phyloP scores from a whole-genome alignment of 164 flowering plant genomes.

The Cinnamomum chago region DNA sequence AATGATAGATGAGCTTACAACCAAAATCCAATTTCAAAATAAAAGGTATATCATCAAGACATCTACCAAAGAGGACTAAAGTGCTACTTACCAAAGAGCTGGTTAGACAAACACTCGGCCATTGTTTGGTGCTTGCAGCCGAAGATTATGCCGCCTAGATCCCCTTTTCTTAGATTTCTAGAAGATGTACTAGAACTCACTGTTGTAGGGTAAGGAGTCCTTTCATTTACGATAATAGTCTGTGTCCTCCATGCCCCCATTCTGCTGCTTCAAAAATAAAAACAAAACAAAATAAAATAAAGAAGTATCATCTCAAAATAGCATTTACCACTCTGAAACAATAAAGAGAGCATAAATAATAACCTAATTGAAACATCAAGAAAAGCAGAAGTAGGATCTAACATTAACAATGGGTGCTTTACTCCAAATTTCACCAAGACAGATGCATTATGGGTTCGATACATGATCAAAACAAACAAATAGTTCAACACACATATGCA shows the following conservation, averaged over 20 bases:
- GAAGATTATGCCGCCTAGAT: conserved; percentile 54
- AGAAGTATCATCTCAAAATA: neutral
- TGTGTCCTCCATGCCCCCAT: conserved; percentile 48
- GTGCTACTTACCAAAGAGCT: conserved; percentile 54
- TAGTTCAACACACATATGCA: neutral
- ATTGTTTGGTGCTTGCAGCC: conserved; percentile 50
- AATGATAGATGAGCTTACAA: neutral
- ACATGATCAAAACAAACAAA: neutral
- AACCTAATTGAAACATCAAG: neutral
- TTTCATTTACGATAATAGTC: conserved; percentile 13
- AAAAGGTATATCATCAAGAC: conserved; percentile 7
- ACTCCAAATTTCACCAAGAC: neutral
- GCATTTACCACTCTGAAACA: neutral
- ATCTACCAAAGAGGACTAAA: neutral
- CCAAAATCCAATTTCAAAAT: neutral
- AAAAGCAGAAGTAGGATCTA: neutral
- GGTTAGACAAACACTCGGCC: conserved; percentile 39
- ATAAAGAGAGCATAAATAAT: neutral
- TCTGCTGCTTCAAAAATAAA: neutral
- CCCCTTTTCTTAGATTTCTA: conserved; percentile 43
- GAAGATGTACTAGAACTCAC: conserved; percentile 22
- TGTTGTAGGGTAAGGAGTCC: conserved; percentile 5
- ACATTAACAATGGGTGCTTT: neutral
- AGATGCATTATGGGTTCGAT: neutral
- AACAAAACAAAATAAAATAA: neutral